A percentile compares a stretch with the other conserved stretches of the same genome.
These are phyloP conservation scores for Dendrobium officinale DNA, from an alignment of 106 monocot genomes.

Conservation along the genomic window DNA sequence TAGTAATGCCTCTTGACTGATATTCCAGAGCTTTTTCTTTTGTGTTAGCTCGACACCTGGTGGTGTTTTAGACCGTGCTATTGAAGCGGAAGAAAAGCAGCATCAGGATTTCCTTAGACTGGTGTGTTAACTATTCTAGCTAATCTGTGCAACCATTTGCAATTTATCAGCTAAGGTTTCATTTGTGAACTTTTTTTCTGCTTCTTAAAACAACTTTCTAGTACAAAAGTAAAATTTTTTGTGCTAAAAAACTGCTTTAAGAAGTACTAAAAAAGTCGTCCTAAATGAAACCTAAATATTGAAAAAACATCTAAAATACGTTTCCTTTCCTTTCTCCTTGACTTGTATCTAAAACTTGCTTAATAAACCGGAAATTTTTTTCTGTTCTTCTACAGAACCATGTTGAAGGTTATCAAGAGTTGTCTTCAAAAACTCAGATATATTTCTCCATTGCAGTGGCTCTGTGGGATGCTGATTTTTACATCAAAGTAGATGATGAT, in stretches of 20 bases:
- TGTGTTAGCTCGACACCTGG: constrained; percentile 18
- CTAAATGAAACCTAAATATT: background rate
- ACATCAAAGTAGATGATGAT: constrained; percentile 30
- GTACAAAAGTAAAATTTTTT: too few species aligned
- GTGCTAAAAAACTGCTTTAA: too few species aligned
- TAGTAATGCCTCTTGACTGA: background rate
- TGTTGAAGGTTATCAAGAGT: constrained; percentile 21
- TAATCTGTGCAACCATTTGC: too few species aligned
- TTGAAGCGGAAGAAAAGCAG: constrained; percentile 16
- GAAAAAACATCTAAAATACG: background rate
- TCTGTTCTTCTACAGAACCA: constrained; percentile 10
- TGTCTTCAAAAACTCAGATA: constrained; percentile 19
- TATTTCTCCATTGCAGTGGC: constrained; percentile 17
- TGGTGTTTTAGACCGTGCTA: constrained; percentile 21
- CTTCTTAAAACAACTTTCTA: too few species aligned
- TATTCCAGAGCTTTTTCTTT: background rate
- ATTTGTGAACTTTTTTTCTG: too few species aligned
- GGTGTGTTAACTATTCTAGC: background rate
- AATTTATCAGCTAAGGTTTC: background rate
- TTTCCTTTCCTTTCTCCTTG: background rate
- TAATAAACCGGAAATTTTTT: background rate
- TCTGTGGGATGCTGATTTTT: constrained; percentile 29
- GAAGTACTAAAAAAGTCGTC: too few species aligned
- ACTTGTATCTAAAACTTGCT: background rate
- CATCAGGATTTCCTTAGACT: constrained; percentile 22